phyloP scores from a whole-genome alignment of 805 yeast species.

The Wickerhamiella spandovensis region DNA sequence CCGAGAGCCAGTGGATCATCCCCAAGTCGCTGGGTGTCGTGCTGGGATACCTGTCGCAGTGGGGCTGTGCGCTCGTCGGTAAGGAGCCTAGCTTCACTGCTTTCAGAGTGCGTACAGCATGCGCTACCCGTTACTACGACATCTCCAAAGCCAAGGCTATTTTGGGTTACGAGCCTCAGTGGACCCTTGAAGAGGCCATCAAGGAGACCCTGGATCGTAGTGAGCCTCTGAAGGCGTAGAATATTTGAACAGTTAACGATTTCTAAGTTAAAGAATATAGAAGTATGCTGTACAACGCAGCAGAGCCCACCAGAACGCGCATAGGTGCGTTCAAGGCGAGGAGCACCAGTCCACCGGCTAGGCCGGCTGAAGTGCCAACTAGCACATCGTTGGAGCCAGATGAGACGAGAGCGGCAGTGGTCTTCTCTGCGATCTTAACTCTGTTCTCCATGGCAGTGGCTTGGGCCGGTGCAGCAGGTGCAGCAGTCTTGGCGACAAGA shows the following conservation, averaged over 20 bases:
- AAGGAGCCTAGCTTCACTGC: slow-evolving; percentile 93
- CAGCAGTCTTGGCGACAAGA: neutral
- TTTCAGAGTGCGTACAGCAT: slow-evolving; percentile 80
- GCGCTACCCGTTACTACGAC: slow-evolving; percentile 89
- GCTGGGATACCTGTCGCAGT: slow-evolving; percentile 71
- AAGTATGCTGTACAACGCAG: neutral
- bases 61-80: slow-evolving; percentile 52
- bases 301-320: neutral
- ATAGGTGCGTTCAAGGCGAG: neutral
- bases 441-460: neutral
- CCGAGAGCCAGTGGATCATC: slow-evolving; percentile 52
- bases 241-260: neutral
- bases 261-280: neutral
- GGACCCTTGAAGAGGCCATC: slow-evolving; percentile 54
- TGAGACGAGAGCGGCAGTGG: neutral
- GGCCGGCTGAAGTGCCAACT: neutral
- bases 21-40: slow-evolving; percentile 63
- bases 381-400: neutral
- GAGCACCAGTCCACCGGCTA: neutral
- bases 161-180: slow-evolving; percentile 73
- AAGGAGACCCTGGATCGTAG: slow-evolving; percentile 5
- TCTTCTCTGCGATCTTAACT: neutral
- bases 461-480: neutral
- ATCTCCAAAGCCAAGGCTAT: slow-evolving; percentile 70
- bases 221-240: neutral